Conservation (phyloP, 805 yeast species). For the Starmerella powellii region DNA sequence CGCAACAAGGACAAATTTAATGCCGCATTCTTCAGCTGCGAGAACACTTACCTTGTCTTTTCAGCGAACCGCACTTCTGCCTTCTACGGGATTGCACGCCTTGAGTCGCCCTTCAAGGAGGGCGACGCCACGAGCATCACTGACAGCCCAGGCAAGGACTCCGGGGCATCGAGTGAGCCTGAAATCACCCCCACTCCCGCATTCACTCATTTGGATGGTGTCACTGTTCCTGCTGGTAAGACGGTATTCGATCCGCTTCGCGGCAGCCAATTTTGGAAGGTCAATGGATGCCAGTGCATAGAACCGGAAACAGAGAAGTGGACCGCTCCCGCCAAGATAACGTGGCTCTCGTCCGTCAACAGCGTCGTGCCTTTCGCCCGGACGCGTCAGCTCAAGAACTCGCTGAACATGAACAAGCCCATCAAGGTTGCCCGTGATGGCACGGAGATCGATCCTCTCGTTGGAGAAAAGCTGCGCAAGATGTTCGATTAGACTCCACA, state of each 20-base stretch:
- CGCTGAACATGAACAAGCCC: slow-evolving; percentile 31
- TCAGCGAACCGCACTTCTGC: slow-evolving; percentile 34
- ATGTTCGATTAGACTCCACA: slow-evolving; percentile 24
- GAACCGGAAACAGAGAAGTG: slow-evolving; percentile 24
- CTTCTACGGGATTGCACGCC: slow-evolving; percentile 33
- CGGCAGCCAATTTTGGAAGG: slow-evolving; percentile 34
- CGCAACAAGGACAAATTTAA: slow-evolving; percentile 32
- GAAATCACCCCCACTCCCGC: slow-evolving; percentile 10
- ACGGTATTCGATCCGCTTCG: slow-evolving; percentile 29
- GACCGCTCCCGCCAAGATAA: slow-evolving; percentile 31
- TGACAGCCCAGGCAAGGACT: not conserved
- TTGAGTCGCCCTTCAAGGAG: slow-evolving; percentile 26
- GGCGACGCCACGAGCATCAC: not conserved
- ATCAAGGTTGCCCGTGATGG: slow-evolving; percentile 36
- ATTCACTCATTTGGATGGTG: slow-evolving; percentile 7
- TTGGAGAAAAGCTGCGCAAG: slow-evolving; percentile 26
- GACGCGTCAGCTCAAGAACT: slow-evolving; percentile 29
- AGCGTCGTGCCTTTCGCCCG: slow-evolving; percentile 27
- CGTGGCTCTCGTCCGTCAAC: slow-evolving; percentile 29
- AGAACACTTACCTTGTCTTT: slow-evolving; percentile 31
- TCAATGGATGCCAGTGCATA: slow-evolving; percentile 19
- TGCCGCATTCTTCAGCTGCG: slow-evolving; percentile 28
- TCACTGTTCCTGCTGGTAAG: slow-evolving; percentile 27
- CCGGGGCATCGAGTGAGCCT: not conserved
- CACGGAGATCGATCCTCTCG: slow-evolving; percentile 32